A percentile compares a stretch with the other conserved stretches of the same genome.
phyloP scores from a whole-genome alignment of 2,329 filamentous ascomycete genomes.

The Moelleriella libera region DNA sequence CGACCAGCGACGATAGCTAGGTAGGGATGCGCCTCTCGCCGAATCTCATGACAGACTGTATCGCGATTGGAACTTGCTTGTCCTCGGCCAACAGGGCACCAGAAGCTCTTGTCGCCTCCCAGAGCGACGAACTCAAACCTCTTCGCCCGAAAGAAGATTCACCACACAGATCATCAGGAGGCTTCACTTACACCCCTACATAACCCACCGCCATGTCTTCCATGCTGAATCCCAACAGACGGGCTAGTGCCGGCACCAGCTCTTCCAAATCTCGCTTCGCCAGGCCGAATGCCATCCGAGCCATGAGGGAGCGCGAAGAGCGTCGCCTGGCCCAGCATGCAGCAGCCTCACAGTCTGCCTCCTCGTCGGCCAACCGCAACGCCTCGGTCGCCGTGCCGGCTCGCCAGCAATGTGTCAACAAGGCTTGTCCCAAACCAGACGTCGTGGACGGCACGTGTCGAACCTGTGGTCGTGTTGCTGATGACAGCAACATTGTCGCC shows the following conservation, averaged over 20 bases:
- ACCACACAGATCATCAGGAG: too few species aligned
- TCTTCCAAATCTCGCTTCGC: constrained; percentile 25
- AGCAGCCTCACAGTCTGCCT: constrained; percentile 11
- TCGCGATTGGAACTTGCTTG: too few species aligned
- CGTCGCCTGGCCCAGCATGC: constrained; percentile 20
- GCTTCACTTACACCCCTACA: not conserved
- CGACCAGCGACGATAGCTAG: not conserved
- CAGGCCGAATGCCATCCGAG: constrained; percentile 32
- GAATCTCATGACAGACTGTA: too few species aligned
- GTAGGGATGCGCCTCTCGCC: too few species aligned
- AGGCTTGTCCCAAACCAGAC: constrained; percentile 44
- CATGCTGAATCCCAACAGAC: constrained; percentile 27
- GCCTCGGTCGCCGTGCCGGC: constrained; percentile 18
- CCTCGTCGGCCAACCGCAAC: constrained; percentile 13
- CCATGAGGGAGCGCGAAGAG: constrained; percentile 37
- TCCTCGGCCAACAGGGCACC: too few species aligned
- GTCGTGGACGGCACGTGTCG: constrained; percentile 59
- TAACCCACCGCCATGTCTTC: constrained; percentile 27
- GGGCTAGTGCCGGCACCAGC: constrained; percentile 10
- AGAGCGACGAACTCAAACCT: too few species aligned
- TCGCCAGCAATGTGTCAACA: constrained; percentile 40
- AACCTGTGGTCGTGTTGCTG: constrained; percentile 71
- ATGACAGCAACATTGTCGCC: constrained; percentile 78
- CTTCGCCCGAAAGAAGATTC: too few species aligned
- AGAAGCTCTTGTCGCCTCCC: too few species aligned